Percentiles rank a stretch among this genome's conserved stretches.
Conservation (phyloP, 192 early-diverging fungal genomes). For the Backusella tuberculispora region DNA sequence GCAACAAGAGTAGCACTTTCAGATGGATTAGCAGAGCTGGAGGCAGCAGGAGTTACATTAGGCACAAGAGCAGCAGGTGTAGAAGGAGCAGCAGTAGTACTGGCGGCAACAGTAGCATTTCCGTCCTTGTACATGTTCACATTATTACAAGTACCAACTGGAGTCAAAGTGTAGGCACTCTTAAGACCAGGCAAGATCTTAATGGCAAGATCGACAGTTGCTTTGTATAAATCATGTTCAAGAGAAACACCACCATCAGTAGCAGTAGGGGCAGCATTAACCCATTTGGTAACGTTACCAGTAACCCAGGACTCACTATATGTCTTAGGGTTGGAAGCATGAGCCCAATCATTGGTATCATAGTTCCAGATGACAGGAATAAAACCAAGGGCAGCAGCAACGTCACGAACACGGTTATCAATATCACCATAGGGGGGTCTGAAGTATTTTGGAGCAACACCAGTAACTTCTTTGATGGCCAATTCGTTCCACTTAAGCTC, state of each 20-base stretch:
- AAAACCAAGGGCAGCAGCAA: constrained; percentile 56
- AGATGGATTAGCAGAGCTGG: neutral
- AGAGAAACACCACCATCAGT: constrained; percentile 52
- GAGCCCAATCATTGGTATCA: constrained; percentile 58
- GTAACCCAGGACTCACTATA: constrained; percentile 23
- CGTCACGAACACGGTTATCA: constrained; percentile 64
- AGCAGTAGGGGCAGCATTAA: constrained; percentile 37
- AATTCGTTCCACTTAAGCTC: constrained; percentile 62
- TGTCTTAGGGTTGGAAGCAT: neutral
- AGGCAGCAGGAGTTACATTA: neutral
- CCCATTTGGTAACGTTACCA: constrained; percentile 37
- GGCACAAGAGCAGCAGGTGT: neutral
- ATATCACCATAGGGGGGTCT: constrained; percentile 73
- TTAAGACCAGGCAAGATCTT: constrained; percentile 40
- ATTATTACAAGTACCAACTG: constrained; percentile 42
- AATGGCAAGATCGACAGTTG: constrained; percentile 47
- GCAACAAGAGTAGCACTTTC: neutral
- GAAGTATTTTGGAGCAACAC: constrained; percentile 59
- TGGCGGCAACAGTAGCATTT: neutral
- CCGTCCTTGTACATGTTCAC: constrained; percentile 45
- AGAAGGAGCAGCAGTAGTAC: constrained; percentile 2
- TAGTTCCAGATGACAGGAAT: constrained; percentile 53
- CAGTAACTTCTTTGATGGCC: constrained; percentile 53
- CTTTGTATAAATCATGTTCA: constrained; percentile 54
- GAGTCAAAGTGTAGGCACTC: constrained; percentile 39